Conservation (phyloP, 768 basidiomycete species). For the Termitomyces heimii region DNA sequence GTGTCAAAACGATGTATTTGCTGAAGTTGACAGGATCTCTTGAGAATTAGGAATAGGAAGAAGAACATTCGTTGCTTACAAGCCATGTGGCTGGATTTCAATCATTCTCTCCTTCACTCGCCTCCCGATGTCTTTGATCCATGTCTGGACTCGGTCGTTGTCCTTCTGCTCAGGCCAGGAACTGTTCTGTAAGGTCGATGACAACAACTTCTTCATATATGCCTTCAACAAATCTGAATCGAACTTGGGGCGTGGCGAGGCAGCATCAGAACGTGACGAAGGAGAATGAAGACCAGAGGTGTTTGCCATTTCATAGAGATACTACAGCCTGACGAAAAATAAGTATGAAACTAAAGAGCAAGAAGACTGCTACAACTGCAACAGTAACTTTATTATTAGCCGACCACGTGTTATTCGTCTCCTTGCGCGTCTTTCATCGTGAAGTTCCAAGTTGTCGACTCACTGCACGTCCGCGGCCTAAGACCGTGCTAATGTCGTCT, state of each 20-base stretch:
- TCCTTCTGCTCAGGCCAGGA: slow-evolving; percentile 69
- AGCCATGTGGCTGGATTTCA: slow-evolving; percentile 75
- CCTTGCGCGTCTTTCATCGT: slow-evolving; percentile 2
- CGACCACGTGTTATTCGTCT: slow-evolving; percentile 15
- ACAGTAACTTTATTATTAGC: slow-evolving; percentile 4
- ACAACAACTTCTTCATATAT: slow-evolving; percentile 79
- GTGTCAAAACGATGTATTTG: slow-evolving; percentile 84
- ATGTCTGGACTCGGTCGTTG: slow-evolving; percentile 59
- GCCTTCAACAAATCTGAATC: slow-evolving; percentile 67
- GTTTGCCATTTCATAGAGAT: slow-evolving; percentile 10
- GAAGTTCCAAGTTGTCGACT: neutral
- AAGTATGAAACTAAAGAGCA: neutral
- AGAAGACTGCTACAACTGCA: neutral
- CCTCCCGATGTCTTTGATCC: slow-evolving; percentile 83
- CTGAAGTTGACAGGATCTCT: slow-evolving; percentile 30
- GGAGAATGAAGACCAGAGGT: slow-evolving; percentile 53
- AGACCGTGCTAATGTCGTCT: slow-evolving; percentile 47
- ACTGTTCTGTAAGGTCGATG: slow-evolving; percentile 57
- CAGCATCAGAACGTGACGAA: slow-evolving; percentile 53
- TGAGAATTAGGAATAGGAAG: slow-evolving; percentile 7
- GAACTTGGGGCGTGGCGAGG: slow-evolving; percentile 57
- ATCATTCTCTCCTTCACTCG: slow-evolving; percentile 84
- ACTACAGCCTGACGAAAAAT: neutral
- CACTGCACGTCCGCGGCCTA: neutral
- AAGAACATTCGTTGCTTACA: slow-evolving; percentile 43